Base-by-base conservation (phyloP, 2,329 filamentous ascomycete species). In the Tothia fuscella region DNA sequence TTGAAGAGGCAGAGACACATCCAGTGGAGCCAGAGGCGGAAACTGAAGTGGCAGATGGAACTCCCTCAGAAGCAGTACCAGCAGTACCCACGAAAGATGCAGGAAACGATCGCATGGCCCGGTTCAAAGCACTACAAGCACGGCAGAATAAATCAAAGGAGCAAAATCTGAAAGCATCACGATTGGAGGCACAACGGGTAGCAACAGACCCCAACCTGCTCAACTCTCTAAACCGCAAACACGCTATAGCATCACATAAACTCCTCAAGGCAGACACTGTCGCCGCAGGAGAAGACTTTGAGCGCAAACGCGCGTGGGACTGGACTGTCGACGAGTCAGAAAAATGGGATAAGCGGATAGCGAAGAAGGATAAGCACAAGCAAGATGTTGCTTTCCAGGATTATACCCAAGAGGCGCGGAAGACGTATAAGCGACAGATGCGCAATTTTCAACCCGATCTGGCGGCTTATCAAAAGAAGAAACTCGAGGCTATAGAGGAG, bases 221-320 rank as follows among this genome's bases (percentile, higher is more conserved):
- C 37, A 77, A 77, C 1, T 74, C 83, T 1, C 67, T 96, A n/a
- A 78, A 82, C 49, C 82, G 88, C 47, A 86, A 87, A 55, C 83
- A 86, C 53, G 88, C 85, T 42, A 79, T 91, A 50, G 89, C 91
- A 16, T 79, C 82, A 5, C 86, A 95, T 60, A 98, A 96, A 56
- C 76, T 98, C 0, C 72, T 95, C 32, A 94, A 94, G 66, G 85
- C 87, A 3, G 87, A 95, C 53, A 80, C 87, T 2, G 84, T 88
- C 59, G 85, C 84, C 14, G 69, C 72, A 0, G 87, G 87, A 25
- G 86, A 84, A 42, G 91, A 96, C 60, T 98, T 96, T 56, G 91
- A 98, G 70, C 83, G 91, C 50, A 95, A 96, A 65, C 80, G 91
- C 30, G 91, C 91, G 2, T 98, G 91, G 91, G 91, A 96, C 65